Base-by-base conservation (phyloP, 2,329 filamentous ascomycete species). In the Davidsoniella eucalypti region DNA sequence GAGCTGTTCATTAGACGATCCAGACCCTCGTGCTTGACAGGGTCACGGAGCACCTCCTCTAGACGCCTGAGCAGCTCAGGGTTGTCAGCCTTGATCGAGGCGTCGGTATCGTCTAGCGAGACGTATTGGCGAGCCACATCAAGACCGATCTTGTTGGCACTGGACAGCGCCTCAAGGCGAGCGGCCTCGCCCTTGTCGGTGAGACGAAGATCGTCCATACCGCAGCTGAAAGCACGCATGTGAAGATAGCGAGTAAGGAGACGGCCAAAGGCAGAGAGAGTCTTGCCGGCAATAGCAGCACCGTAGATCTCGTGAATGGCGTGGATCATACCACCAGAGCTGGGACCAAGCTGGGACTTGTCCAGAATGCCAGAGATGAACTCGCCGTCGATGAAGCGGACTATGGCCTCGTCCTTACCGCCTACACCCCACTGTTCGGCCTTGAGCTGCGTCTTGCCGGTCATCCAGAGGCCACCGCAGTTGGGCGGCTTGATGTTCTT, bases 191-290 rank as follows among this genome's bases (percentile, higher is more conserved):
- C 90, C 55, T 84, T 70, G 1, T 75, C 70, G 0, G 90, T 96
- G 47, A 98, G 76, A 52, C 84, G 78, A 52, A 98, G 71, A 70
- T 98, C 93, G 59, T 98, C 90, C 65, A 98, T 94, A 62, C 93
- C 93, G 64, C 92, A 98, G 56, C 86, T 92, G 63, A 96, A 96
- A 1, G 90, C 92, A 47, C 88, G 77, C 80, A 95, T 94, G 61
- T 92, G 85, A 54, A 96, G 72, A 56, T 88, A 82, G 59, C 88
- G 83, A 0, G 92, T 98, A 55, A 98, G 68, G 23, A 98, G 72
- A 51, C 92, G 80, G 49, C 92, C 92, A 50, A 98, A 72, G 57
- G 90, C 83, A 69, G 87, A 93, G 49, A 98, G 76, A 8, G 94
- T 70, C 61, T 86, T 87, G 33, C 92, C 90, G 17, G 92, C 90